Percentiles rank a stretch among this genome's conserved stretches.
These are phyloP conservation scores for Vachellia pachyceras DNA, from an alignment of 306 rosid species.

Conservation along the genomic window DNA sequence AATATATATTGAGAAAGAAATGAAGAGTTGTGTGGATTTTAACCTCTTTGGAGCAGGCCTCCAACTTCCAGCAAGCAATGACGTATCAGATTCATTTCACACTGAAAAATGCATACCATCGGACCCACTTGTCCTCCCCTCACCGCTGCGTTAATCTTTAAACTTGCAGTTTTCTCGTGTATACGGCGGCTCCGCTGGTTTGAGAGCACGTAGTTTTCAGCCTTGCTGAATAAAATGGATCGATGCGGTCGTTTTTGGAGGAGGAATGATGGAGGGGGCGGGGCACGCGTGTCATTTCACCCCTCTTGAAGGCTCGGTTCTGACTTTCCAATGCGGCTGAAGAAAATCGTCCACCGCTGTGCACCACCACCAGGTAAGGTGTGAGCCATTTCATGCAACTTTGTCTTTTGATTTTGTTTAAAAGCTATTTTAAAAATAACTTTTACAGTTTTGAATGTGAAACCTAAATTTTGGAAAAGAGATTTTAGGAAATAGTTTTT, in stretches of 20 bases:
- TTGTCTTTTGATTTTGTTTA: no score
- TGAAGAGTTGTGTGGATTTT: constrained; percentile 5
- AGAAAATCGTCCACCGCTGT: constrained; percentile 9
- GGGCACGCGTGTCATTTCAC: not conserved
- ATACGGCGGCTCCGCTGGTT: not conserved
- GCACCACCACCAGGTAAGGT: constrained; percentile 15
- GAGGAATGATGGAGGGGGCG: not conserved
- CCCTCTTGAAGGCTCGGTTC: not conserved
- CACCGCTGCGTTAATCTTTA: not conserved
- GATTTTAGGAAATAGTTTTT: no score
- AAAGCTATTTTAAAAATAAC: no score
- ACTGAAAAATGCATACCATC: constrained; percentile 28
- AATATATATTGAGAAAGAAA: constrained; percentile 30
- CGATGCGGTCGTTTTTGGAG: not conserved
- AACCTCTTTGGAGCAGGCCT: constrained; percentile 24
- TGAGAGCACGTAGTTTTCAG: not conserved
- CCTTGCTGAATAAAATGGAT: not conserved
- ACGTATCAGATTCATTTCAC: constrained; percentile 57
- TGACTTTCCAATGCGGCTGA: not conserved
- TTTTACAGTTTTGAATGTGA: no score
- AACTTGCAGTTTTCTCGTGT: not conserved
- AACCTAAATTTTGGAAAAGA: no score
- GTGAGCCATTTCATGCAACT: constrained; percentile 1
- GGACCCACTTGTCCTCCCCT: constrained; percentile 20
- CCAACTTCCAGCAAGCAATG: constrained; percentile 31